These are phyloP conservation scores for Pseudogymnoascus sp. DNA, from an alignment of 2,329 filamentous ascomycete genomes.

Conservation along the genomic window DNA sequence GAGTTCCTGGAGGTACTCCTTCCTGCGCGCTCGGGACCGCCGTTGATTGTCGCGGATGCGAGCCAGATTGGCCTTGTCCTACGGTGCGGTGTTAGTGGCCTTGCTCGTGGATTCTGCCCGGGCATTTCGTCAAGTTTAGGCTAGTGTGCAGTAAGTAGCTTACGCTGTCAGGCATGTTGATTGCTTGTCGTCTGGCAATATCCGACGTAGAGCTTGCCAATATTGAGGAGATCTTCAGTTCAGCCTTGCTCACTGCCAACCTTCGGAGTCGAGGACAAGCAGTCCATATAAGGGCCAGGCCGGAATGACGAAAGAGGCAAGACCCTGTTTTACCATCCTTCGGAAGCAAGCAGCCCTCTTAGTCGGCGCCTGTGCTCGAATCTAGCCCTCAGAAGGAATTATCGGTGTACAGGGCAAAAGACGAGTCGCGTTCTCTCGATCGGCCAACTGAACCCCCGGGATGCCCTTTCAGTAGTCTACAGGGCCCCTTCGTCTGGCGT, in stretches of 20 bases:
- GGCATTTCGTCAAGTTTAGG: slow-evolving; percentile 3
- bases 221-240: background rate
- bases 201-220: background rate
- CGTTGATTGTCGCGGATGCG: slow-evolving; percentile 71
- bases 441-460: background rate
- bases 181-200: slow-evolving; percentile 3
- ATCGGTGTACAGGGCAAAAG: background rate
- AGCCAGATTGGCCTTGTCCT: slow-evolving; percentile 32
- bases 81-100: slow-evolving; percentile 9
- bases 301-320: background rate
- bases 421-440: background rate
- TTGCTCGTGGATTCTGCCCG: slow-evolving; percentile 6
- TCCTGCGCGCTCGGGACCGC: slow-evolving; percentile 62
- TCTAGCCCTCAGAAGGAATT: slow-evolving; percentile 10
- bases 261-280: background rate
- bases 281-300: background rate
- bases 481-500: background rate
- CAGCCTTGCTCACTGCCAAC: slow-evolving; percentile 3
- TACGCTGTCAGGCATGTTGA: slow-evolving; percentile 9
- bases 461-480: background rate
- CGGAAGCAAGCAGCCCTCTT: background rate
- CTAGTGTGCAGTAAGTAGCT: slow-evolving; percentile 10
- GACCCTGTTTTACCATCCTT: background rate
- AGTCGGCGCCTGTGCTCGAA: background rate
- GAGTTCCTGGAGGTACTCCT: slow-evolving; percentile 63